Conservation (phyloP, 2,329 filamentous ascomycete species). For the Fusarium sp. region DNA sequence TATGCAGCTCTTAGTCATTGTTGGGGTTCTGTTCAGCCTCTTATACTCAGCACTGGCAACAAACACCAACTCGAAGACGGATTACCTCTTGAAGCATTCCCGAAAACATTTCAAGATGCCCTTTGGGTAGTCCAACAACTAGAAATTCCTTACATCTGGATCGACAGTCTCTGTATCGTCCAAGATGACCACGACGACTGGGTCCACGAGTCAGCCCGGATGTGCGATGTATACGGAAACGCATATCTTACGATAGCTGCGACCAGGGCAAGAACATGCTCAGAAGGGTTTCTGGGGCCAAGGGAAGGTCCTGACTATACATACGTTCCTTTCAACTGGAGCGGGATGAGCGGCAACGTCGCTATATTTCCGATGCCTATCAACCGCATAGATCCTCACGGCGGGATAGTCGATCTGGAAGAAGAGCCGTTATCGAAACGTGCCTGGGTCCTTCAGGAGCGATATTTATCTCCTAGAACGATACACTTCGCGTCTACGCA, state of each 20-base stretch:
- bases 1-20: not conserved
- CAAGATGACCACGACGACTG: not conserved
- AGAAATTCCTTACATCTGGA: fast-evolving
- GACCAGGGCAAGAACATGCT: not conserved
- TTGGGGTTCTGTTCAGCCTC: not conserved
- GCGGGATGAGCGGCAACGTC: too few relatives aligned
- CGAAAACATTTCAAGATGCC: not conserved
- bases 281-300: not conserved
- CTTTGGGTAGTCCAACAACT: not conserved
- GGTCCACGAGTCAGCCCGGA: not conserved
- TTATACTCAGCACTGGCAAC: fast-evolving
- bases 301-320: not conserved
- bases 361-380: too few relatives aligned
- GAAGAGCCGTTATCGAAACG: too few relatives aligned
- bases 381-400: too few relatives aligned
- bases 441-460: too few relatives aligned
- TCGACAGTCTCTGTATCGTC: not conserved
- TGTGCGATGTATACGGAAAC: conserved; percentile 2
- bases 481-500: too few relatives aligned
- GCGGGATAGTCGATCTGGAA: too few relatives aligned
- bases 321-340: too few relatives aligned
- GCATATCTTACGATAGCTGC: not conserved
- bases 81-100: not conserved
- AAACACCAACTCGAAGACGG: fast-evolving
- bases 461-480: too few relatives aligned